phyloP scores from a whole-genome alignment of 345 rosid genomes.

The Salix suchowensis region DNA sequence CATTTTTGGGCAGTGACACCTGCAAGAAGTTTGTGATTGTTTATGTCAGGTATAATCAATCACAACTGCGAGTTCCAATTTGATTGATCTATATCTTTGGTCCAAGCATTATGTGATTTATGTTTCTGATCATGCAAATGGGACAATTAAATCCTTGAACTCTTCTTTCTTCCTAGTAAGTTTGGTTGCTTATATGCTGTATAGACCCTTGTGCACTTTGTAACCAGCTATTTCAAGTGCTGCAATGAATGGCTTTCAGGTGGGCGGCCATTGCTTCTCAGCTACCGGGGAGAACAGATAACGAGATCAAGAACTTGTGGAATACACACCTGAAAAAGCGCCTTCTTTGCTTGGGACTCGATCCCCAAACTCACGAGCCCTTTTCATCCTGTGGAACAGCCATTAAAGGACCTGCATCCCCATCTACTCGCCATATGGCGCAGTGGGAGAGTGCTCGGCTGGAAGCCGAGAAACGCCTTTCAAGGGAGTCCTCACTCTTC shows the following conservation, averaged over 20 bases:
- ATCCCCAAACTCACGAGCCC: conserved; percentile 83
- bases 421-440: conserved; percentile 86
- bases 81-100: too few relatives aligned
- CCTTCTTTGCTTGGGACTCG: conserved; percentile 71
- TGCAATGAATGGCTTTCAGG: conserved; percentile 29
- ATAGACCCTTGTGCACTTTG: neutral
- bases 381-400: conserved; percentile 34
- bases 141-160: neutral
- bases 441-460: conserved; percentile 99
- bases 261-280: conserved; percentile 99
- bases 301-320: conserved; percentile 96
- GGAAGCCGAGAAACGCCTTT: conserved; percentile 93
- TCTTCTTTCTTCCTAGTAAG: too few relatives aligned
- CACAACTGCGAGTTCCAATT: neutral
- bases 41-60: neutral
- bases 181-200: neutral
- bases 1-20: neutral
- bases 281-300: conserved; percentile 93
- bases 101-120: too few relatives aligned
- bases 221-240: neutral
- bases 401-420: conserved; percentile 34
- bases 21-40: neutral
- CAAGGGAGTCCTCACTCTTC: conserved; percentile 61
- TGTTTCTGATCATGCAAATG: neutral
- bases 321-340: conserved; percentile 95